A percentile compares a stretch with the other conserved stretches of the same genome.
Conservation (phyloP, 1,139 yeast genomes). For the Blastobotrys ciferrii region DNA sequence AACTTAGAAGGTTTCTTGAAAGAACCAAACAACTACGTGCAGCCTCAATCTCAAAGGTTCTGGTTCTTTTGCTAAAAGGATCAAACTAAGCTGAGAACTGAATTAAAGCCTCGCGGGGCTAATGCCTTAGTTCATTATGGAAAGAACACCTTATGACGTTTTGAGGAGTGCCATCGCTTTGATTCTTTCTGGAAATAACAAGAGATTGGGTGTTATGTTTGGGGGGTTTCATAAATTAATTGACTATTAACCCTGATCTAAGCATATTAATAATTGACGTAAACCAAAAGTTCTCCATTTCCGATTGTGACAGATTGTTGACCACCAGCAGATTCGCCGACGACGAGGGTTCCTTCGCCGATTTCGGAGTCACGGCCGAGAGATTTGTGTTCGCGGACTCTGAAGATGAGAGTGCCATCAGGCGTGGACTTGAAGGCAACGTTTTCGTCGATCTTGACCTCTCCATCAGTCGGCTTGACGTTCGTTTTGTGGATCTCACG, state of each 20-base stretch:
- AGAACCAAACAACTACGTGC: no score
- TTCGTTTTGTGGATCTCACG: conserved; percentile 69
- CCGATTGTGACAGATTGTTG: conserved; percentile 31
- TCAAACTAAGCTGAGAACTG: no score
- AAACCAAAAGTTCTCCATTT: conserved; percentile 23
- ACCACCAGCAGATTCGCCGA: conserved; percentile 30
- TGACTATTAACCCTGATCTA: conserved; percentile 4
- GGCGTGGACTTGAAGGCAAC: conserved; percentile 64
- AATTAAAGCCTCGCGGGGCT: no score
- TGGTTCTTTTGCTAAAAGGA: no score
- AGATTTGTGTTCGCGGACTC: conserved; percentile 64
- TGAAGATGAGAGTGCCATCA: conserved; percentile 57
- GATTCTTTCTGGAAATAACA: no score
- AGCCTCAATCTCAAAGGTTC: no score
- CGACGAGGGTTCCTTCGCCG: conserved; percentile 48
- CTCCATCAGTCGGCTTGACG: conserved; percentile 51
- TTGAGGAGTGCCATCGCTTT: no score
- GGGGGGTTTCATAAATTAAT: background rate
- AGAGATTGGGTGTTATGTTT: no score
- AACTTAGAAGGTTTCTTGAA: no score
- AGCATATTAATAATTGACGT: conserved; percentile 14
- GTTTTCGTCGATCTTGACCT: conserved; percentile 62
- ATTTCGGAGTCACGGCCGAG: conserved; percentile 69
- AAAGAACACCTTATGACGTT: no score
- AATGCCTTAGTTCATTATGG: no score